These are phyloP conservation scores for Penicillium vulpinum DNA, from an alignment of 2,329 filamentous ascomycete genomes.

Conservation along the genomic window DNA sequence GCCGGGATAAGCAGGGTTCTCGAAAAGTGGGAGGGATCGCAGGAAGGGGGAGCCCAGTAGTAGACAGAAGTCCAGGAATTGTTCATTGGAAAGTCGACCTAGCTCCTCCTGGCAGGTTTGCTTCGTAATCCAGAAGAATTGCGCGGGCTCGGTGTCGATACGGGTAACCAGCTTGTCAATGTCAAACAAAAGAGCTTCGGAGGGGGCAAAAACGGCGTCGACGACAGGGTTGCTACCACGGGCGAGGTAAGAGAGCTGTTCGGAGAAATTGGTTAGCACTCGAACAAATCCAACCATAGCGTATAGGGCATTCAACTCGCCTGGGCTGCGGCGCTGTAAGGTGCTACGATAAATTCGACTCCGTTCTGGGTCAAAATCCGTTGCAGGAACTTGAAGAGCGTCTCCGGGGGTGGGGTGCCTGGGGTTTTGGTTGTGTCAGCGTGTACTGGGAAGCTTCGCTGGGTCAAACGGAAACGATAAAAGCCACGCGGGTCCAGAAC, in stretches of 20 bases:
- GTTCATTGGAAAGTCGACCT: slow-evolving; percentile 62
- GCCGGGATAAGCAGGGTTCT: slow-evolving; percentile 58
- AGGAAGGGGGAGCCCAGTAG: slow-evolving; percentile 82
- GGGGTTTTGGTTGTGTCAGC: slow-evolving; percentile 28
- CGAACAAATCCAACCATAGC: background rate
- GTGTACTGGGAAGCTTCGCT: slow-evolving; percentile 5
- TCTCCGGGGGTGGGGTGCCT: slow-evolving; percentile 71
- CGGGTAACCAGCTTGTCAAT: slow-evolving; percentile 70
- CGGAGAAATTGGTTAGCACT: slow-evolving; percentile 5
- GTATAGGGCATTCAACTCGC: slow-evolving; percentile 49
- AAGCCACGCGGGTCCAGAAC: slow-evolving; percentile 1
- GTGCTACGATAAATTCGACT: slow-evolving; percentile 77
- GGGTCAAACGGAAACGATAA: background rate
- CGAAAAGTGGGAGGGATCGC: slow-evolving; percentile 74
- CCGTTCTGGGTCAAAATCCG: slow-evolving; percentile 67
- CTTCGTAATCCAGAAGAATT: slow-evolving; percentile 65
- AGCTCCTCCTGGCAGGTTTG: slow-evolving; percentile 69
- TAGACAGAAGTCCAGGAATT: slow-evolving; percentile 80
- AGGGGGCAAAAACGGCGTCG: slow-evolving; percentile 77
- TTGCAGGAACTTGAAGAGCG: slow-evolving; percentile 76
- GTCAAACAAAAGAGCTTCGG: slow-evolving; percentile 82
- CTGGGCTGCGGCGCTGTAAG: slow-evolving; percentile 85
- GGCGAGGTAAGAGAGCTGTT: slow-evolving; percentile 70
- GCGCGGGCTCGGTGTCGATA: slow-evolving; percentile 57
- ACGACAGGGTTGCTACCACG: slow-evolving; percentile 66